phyloP scores from a whole-genome alignment of 208 protist species.

The Endotrypanum monterogeii region DNA sequence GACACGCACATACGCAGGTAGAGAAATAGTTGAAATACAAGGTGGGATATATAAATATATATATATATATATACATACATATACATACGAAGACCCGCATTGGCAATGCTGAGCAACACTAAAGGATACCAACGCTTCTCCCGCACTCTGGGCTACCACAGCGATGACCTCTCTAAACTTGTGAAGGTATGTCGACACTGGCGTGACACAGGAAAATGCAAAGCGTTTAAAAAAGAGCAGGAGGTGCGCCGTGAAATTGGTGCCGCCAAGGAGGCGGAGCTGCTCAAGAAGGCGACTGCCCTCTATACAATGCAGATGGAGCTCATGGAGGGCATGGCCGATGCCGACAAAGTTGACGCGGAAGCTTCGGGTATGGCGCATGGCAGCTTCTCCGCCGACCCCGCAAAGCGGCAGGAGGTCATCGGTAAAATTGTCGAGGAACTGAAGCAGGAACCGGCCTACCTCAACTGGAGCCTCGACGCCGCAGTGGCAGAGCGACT shows the following conservation, averaged over 20 bases:
- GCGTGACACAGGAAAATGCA: constrained; percentile 40
- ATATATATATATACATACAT: neutral
- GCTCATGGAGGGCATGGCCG: constrained; percentile 30
- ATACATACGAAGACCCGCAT: constrained; percentile 1
- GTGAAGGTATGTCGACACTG: constrained; percentile 44
- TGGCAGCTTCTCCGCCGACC: constrained; percentile 26
- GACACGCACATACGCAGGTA: too few species aligned
- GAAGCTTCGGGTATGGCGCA: constrained; percentile 7
- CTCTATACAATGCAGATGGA: constrained; percentile 68
- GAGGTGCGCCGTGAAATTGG: constrained; percentile 43
- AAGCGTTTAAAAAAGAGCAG: constrained; percentile 40
- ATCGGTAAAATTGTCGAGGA: constrained; percentile 51
- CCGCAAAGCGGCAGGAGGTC: constrained; percentile 25
- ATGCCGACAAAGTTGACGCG: constrained; percentile 12
- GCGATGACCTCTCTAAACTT: constrained; percentile 40
- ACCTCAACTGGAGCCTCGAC: constrained; percentile 80
- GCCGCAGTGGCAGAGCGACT: constrained; percentile 62
- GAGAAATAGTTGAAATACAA: too few species aligned
- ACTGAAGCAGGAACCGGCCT: constrained; percentile 72
- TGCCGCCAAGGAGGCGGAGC: constrained; percentile 61
- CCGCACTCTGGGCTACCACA: constrained; percentile 35
- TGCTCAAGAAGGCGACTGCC: constrained; percentile 58
- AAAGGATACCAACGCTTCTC: constrained; percentile 42
- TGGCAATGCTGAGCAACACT: constrained; percentile 73
- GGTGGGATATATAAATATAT: too few species aligned